Conservation (phyloP, 2,329 filamentous ascomycete species). For the Aspergillus novoparasiticus region DNA sequence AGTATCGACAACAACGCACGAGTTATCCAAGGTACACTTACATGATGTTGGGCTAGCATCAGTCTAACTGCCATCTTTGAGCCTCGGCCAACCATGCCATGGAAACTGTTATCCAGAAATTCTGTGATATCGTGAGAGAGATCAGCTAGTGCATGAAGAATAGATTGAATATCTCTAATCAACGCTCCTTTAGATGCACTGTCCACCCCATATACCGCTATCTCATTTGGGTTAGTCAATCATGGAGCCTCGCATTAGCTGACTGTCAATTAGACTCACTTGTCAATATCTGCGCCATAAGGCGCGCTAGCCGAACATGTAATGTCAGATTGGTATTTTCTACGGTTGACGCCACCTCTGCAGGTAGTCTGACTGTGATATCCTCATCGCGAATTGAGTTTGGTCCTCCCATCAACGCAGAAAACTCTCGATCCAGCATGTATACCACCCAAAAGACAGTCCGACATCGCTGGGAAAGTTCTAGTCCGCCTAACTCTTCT, state of each 20-base stretch:
- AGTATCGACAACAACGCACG: not conserved
- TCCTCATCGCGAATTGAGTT: slow-evolving; percentile 33
- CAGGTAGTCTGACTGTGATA: slow-evolving; percentile 28
- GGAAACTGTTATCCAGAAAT: slow-evolving; percentile 27
- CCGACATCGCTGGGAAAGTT: slow-evolving; percentile 26
- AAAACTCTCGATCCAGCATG: slow-evolving; percentile 32
- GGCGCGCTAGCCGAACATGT: slow-evolving; percentile 28
- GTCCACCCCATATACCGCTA: slow-evolving; percentile 30
- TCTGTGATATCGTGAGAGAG: slow-evolving; percentile 28
- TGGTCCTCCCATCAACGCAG: slow-evolving; percentile 29
- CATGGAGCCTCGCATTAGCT: not conserved
- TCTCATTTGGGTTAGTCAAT: not conserved
- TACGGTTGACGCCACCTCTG: slow-evolving; percentile 23
- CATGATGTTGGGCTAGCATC: slow-evolving; percentile 32
- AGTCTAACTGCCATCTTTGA: slow-evolving; percentile 30
- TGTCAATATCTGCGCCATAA: slow-evolving; percentile 31
- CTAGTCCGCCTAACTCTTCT: slow-evolving; percentile 25
- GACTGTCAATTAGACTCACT: slow-evolving; percentile 12
- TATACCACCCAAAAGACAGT: slow-evolving; percentile 35
- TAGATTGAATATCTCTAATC: slow-evolving; percentile 28
- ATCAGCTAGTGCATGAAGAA: slow-evolving; percentile 28
- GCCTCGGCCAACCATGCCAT: slow-evolving; percentile 26
- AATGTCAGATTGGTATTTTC: slow-evolving; percentile 27
- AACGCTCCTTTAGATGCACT: slow-evolving; percentile 27
- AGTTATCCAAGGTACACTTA: slow-evolving; percentile 13